A percentile compares a stretch with the other conserved stretches of the same genome.
Evolutionary conservation across 768 basidiomycete genomes (phyloP).

Genomic region (Auricularia cornea): DNA sequence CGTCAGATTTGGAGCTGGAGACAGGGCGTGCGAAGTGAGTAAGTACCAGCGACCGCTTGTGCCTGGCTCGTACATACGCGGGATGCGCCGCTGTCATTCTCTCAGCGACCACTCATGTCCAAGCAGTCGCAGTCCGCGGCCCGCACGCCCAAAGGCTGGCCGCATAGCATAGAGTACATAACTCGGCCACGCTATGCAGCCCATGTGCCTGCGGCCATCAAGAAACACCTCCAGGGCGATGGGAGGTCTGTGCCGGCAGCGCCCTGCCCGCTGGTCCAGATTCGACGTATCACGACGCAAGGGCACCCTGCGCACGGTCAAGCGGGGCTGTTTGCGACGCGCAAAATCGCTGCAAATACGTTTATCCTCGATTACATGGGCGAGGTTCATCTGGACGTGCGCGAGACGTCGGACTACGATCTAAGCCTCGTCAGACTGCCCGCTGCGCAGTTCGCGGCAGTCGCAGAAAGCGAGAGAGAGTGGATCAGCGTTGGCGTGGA

Average conservation of each 20-base stretch:
- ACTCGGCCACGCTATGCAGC: too few species aligned
- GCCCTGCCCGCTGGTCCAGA: slow-evolving; percentile 32
- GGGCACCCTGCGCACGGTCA: slow-evolving; percentile 76
- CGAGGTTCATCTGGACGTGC: slow-evolving; percentile 72
- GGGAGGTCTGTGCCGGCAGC: neutral
- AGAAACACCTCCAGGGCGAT: neutral
- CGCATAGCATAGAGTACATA: too few species aligned
- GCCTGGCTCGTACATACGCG: too few species aligned
- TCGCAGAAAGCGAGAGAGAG: slow-evolving; percentile 15
- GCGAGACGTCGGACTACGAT: slow-evolving; percentile 77
- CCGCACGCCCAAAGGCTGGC: too few species aligned
- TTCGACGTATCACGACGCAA: slow-evolving; percentile 45
- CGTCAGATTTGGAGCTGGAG: too few species aligned
- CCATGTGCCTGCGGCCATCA: too few species aligned
- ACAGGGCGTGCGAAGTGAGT: too few species aligned
- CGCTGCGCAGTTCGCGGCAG: neutral
- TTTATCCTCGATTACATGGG: slow-evolving; percentile 78
- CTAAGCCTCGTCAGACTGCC: slow-evolving; percentile 62
- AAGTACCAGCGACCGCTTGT: too few species aligned
- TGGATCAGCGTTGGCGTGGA: slow-evolving; percentile 66
- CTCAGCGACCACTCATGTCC: too few species aligned
- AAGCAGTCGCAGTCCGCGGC: too few species aligned
- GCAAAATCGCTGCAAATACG: slow-evolving; percentile 55
- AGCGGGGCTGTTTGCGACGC: slow-evolving; percentile 69
- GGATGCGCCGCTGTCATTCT: too few species aligned